Base-by-base conservation (phyloP, 441 rosid genomes). In the Rhodomyrtus psidioides region DNA sequence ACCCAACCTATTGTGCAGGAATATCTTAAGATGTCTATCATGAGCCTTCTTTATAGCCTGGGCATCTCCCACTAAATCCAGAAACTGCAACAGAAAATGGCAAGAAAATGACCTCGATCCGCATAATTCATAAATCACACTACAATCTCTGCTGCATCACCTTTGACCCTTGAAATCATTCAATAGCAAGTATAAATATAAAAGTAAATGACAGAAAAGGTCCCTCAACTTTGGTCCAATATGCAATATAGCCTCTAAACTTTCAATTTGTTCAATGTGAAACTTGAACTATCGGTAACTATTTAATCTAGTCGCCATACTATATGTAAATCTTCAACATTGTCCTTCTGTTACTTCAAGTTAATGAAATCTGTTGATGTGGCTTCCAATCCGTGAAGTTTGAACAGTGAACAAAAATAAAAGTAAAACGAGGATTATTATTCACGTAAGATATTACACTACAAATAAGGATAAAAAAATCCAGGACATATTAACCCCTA, bases 51-150 rank as follows among this genome's bases (percentile, higher is more conserved):
- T 90, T 46, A 95, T 91, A 76, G 91, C 87, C 84, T 90, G 91
- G 6, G 86, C 93, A 88, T 95, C 99, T 86, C 99, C 98, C 87
- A 96, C 93, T 55, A 94, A 89, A 87, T 94, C 96, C 88, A 96
- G 83, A 88, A 98, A 96, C 99, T 98, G 96, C 89, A 90, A 83
- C 44, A 85, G 81, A 84, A 57, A 90, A 86, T 86, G 51, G 57
- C 62, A 83, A 57, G 15, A 55, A 26, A 83, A 83, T 55, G 49
- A 75, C 39, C 34, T 79, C 30, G 87, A 55, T 86, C 89, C 55
- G 49, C 44, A 83, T 58, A 21, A 57, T 26, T 23, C 7, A 17
- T 70, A 70, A 39, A 70, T 34, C 79, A 70, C n/a, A 34, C 79
- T 39, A 70, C 49, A 39, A 39, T 70, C 79, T 10, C 79, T 34